Conservation (phyloP, 768 basidiomycete genomes). For the Tulasnella sp. region DNA sequence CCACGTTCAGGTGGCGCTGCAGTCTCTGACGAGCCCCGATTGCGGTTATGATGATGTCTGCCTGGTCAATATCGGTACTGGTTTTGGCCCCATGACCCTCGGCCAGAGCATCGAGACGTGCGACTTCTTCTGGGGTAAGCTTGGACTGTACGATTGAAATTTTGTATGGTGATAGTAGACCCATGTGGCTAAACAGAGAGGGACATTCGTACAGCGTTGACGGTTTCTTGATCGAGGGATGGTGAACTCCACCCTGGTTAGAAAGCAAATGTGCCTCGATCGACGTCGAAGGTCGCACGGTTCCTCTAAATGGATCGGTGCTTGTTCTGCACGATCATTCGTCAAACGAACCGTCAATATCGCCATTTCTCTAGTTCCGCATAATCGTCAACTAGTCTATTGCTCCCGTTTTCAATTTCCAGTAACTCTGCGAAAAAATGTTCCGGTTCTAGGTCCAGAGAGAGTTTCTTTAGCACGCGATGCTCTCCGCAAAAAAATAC, state of each 20-base stretch:
- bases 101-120: slow-evolving; percentile 28
- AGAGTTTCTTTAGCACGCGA: neutral
- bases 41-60: slow-evolving; percentile 8
- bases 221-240: neutral
- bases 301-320: neutral
- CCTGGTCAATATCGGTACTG: neutral
- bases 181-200: neutral
- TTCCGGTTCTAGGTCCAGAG: neutral
- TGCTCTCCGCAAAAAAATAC: neutral
- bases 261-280: neutral
- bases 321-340: neutral
- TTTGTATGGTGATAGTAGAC: slow-evolving; percentile 20
- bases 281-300: neutral
- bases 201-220: neutral
- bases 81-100: slow-evolving; percentile 20
- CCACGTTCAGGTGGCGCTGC: slow-evolving; percentile 9
- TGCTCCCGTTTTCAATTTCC: neutral
- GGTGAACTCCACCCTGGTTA: neutral
- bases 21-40: slow-evolving; percentile 15
- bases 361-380: too few species aligned
- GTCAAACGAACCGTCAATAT: neutral
- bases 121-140: slow-evolving; percentile 25
- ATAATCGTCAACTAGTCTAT: too few species aligned
- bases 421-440: neutral
- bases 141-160: slow-evolving; percentile 34